Base-by-base conservation (phyloP, 2,329 filamentous ascomycete genomes). In the Thermomyces lanuginosus region DNA sequence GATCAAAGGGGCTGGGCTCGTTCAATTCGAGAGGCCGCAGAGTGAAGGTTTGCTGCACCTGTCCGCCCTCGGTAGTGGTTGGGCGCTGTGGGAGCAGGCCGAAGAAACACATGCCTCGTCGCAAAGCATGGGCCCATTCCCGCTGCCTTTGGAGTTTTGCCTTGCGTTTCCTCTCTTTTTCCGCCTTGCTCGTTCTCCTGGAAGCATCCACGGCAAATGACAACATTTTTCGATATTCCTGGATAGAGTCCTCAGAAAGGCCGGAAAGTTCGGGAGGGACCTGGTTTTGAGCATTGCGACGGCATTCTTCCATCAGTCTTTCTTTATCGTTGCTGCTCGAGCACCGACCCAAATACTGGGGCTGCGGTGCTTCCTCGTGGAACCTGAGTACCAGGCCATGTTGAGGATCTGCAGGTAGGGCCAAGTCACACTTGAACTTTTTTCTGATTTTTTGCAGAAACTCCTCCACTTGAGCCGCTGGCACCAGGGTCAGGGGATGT, bases 101-200 rank as follows among this genome's bases (percentile, higher is more conserved):
- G 1, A 92, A 63, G 40, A 79, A 80, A 27, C 68, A 59, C 44
- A 84, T 76, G 5, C 68, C 59, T 23, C 75, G 64, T 37, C 71
- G 69, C 35, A 79, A 56, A 41, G 69, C 63, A 18, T 61, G 55
- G 1, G 58, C 58, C 54, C 65, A 67, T 3, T 53, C 44, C 35
- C 63, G 58, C 33, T 72, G 66, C 21, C 57, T 61, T 12, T 56
- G 38, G 3, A 64, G 32, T 1, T 61, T 60, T 19, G 63, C 60
- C 20, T 60, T 53, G 19, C 58, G 55, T 36, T 56, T 64, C 42
- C 64, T 66, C 19, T 56, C 61, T 29, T 58, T 67, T 3, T 41
- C 42, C 1, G 41, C 41, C 36, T 63, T 65, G 27, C 49, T 59
- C 36, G 61, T 64, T 10, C 55, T 60, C 40, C 64, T 65, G 18